A percentile compares a stretch with the other conserved stretches of the same genome.
phyloP scores from a whole-genome alignment of 2,329 filamentous ascomycete species.

The Drechslerella stenobrocha region DNA sequence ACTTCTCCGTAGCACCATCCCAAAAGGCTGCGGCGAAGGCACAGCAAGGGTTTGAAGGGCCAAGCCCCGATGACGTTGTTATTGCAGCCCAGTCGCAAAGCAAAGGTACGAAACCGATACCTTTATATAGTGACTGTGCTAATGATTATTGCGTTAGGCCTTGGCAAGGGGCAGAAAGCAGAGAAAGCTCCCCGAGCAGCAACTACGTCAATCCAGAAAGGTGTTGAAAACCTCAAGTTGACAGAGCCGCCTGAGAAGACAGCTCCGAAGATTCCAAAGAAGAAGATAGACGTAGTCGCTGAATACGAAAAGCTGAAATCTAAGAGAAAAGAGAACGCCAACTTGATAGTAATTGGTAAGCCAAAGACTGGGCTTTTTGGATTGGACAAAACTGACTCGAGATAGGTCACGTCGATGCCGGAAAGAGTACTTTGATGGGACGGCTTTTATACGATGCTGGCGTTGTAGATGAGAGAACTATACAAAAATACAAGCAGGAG shows the following conservation, averaged over 20 bases:
- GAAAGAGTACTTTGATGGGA: constrained; percentile 97
- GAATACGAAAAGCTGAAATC: constrained; percentile 74
- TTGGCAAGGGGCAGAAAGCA: constrained; percentile 43
- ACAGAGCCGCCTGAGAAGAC: constrained; percentile 22
- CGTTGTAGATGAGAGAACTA: constrained; percentile 80
- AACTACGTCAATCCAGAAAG: constrained; percentile 59
- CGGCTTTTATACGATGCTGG: constrained; percentile 86
- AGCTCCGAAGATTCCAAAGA: constrained; percentile 55
- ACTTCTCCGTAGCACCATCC: constrained; percentile 57
- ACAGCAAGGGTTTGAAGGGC: constrained; percentile 72
- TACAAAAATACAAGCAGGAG: constrained; percentile 85
- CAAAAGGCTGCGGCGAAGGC: constrained; percentile 56
- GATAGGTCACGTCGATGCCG: constrained; percentile 89
- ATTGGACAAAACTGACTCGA: constrained; percentile 24
- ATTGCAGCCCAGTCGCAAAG: constrained; percentile 71
- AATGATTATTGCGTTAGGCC: constrained; percentile 30
- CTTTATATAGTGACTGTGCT: constrained; percentile 3
- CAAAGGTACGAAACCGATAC: constrained; percentile 55
- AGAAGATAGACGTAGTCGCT: constrained; percentile 80
- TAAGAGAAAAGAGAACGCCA: constrained; percentile 71
- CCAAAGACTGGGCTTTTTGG: not conserved
- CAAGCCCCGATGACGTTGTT: constrained; percentile 90
- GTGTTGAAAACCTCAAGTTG: constrained; percentile 62
- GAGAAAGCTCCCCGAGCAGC: constrained; percentile 61
- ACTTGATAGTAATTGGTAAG: constrained; percentile 89